Evolutionary conservation across 2,329 filamentous ascomycete species (phyloP).

Genomic region (Hypoxylon sp.): DNA sequence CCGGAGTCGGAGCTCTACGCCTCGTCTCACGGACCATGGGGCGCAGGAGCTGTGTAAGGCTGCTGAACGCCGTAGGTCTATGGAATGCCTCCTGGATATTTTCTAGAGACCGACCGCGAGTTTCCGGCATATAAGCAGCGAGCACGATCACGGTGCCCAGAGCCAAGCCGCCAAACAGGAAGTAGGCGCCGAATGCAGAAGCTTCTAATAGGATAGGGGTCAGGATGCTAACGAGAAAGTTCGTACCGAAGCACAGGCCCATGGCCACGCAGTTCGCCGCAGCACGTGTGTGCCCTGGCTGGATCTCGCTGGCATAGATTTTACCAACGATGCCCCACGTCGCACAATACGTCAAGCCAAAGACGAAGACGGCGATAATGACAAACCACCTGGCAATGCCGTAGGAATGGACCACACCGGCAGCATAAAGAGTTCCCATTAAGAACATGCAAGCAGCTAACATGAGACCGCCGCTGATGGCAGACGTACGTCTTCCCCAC

Average conservation of each 20-base stretch:
- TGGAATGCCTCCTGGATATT: conserved; percentile 63
- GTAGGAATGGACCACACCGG: conserved; percentile 56
- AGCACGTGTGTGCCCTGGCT: conserved; percentile 67
- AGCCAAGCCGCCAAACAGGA: conserved; percentile 59
- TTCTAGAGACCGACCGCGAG: conserved; percentile 62
- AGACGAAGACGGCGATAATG: conserved; percentile 64
- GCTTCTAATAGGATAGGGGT: conserved; percentile 58
- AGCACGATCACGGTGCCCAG: conserved; percentile 57
- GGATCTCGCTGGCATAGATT: conserved; percentile 71
- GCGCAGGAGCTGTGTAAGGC: conserved; percentile 24
- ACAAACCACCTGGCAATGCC: conserved; percentile 64
- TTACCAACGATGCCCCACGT: conserved; percentile 69
- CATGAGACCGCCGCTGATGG: conserved; percentile 65
- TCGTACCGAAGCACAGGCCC: conserved; percentile 50
- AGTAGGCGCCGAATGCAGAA: conserved; percentile 60
- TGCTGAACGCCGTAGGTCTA: conserved; percentile 37
- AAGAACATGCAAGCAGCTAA: conserved; percentile 65
- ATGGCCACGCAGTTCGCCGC: conserved; percentile 66
- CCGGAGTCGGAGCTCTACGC: conserved; percentile 17
- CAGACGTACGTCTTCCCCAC: conserved; percentile 68
- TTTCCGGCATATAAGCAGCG: conserved; percentile 64
- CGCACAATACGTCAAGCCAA: conserved; percentile 60
- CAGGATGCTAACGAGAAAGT: conserved; percentile 58
- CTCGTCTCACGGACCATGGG: conserved; percentile 17
- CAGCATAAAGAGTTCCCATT: conserved; percentile 67